A percentile compares a stretch with the other conserved stretches of the same genome.
phyloP scores from a whole-genome alignment of 208 protist species.

The Blechomonas ayalai region DNA sequence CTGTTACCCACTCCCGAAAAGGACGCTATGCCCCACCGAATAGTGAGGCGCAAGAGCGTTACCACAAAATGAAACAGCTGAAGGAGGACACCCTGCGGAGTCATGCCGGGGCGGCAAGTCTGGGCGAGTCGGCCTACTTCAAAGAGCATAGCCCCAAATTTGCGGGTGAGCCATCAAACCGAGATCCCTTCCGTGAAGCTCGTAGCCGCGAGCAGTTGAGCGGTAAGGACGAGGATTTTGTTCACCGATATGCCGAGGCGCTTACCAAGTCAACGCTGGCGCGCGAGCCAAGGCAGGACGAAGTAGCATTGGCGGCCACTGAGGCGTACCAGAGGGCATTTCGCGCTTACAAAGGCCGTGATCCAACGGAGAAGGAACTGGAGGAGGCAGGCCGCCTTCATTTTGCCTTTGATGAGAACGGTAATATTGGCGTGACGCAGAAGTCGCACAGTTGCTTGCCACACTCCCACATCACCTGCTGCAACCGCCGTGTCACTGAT shows the following conservation, averaged over 20 bases:
- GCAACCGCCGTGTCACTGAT: conserved; percentile 21
- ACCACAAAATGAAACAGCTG: conserved; percentile 11
- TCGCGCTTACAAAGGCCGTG: conserved; percentile 48
- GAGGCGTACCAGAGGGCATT: conserved; percentile 78
- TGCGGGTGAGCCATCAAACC: conserved; percentile 6
- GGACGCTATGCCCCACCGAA: neutral
- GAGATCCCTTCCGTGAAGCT: conserved; percentile 47
- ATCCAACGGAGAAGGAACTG: conserved; percentile 66
- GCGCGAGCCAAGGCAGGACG: conserved; percentile 20
- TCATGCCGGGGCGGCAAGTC: conserved; percentile 2
- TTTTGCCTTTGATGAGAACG: conserved; percentile 71
- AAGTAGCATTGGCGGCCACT: conserved; percentile 21
- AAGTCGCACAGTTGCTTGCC: conserved; percentile 75
- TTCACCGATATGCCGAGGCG: conserved; percentile 70
- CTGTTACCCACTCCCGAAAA: conserved; percentile 15
- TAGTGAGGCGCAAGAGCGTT: conserved; percentile 7
- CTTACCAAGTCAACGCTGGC: conserved; percentile 26
- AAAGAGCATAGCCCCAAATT: conserved; percentile 46
- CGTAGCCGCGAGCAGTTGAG: conserved; percentile 41
- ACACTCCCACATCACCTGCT: conserved; percentile 66
- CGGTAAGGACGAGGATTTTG: conserved; percentile 72
- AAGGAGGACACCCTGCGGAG: conserved; percentile 17
- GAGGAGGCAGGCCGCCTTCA: conserved; percentile 53
- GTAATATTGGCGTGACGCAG: conserved; percentile 66
- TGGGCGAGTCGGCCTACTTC: conserved; percentile 30